Percentiles rank a stretch among this genome's conserved stretches.
These are phyloP conservation scores for Neurospora intermedia DNA, from an alignment of 495 filamentous ascomycete species.

Conservation along the genomic window DNA sequence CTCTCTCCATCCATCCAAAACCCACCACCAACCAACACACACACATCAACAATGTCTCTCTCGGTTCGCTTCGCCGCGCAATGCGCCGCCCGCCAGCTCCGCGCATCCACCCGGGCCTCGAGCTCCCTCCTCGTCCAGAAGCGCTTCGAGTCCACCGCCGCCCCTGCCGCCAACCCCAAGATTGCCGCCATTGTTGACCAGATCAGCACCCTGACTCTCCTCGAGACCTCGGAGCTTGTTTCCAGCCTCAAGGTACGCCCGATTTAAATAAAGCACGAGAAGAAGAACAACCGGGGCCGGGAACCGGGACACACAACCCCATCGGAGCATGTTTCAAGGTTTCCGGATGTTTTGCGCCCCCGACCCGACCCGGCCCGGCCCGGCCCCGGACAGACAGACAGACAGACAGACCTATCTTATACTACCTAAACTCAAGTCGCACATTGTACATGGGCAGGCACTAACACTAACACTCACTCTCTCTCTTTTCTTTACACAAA, in stretches of 20 bases:
- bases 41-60: slow-evolving; percentile 40
- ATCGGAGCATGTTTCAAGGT: neutral
- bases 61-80: slow-evolving; percentile 48
- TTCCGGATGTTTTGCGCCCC: neutral
- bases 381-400: neutral
- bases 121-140: slow-evolving; percentile 24
- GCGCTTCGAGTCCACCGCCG: slow-evolving; percentile 63
- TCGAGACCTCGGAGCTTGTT: slow-evolving; percentile 95
- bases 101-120: slow-evolving; percentile 30
- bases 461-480: neutral
- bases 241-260: slow-evolving; percentile 67
- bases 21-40: slow-evolving; percentile 1
- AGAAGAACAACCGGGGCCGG: neutral
- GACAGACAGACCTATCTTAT: neutral
- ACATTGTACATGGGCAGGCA: too few relatives aligned
- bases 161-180: slow-evolving; percentile 66
- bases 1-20: neutral
- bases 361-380: neutral
- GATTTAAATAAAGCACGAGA: neutral
- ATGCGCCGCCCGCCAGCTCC: slow-evolving; percentile 48
- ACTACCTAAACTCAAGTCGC: neutral
- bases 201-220: slow-evolving; percentile 90
- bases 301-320: neutral
- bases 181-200: slow-evolving; percentile 90
- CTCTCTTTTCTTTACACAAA: neutral